Evolutionary conservation across 805 yeast species (phyloP).

Genomic region (Cephaloascus albidus): DNA sequence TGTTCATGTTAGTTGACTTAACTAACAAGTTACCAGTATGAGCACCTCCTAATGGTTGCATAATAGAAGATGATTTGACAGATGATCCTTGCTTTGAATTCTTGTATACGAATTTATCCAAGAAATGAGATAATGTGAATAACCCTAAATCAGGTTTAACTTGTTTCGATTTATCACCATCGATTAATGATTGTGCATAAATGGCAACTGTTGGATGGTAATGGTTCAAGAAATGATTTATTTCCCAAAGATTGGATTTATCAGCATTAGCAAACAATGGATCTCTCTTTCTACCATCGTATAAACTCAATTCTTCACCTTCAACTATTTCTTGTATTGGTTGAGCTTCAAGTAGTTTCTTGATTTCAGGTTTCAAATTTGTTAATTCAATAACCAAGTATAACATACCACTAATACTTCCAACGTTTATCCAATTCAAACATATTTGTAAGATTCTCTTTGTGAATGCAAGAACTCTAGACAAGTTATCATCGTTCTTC

Average conservation of each 20-base stretch:
- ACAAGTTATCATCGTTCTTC: slow-evolving; percentile 53
- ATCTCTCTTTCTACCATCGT: slow-evolving; percentile 86
- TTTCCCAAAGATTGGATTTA: slow-evolving; percentile 80
- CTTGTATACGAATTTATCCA: slow-evolving; percentile 92
- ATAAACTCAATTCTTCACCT: slow-evolving; percentile 16
- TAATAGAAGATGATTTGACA: slow-evolving; percentile 83
- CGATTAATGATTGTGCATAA: slow-evolving; percentile 61
- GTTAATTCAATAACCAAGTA: slow-evolving; percentile 63
- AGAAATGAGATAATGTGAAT: slow-evolving; percentile 79
- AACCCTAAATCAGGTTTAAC: slow-evolving; percentile 83
- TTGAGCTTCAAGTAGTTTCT: slow-evolving; percentile 40
- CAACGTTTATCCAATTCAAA: slow-evolving; percentile 78
- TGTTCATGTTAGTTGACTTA: slow-evolving; percentile 39
- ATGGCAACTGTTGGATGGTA: slow-evolving; percentile 88
- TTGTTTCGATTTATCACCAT: slow-evolving; percentile 25
- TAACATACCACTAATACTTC: slow-evolving; percentile 80
- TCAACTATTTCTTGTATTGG: slow-evolving; percentile 10
- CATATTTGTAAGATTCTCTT: slow-evolving; percentile 85
- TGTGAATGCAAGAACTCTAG: slow-evolving; percentile 79
- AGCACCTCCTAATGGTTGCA: slow-evolving; percentile 94
- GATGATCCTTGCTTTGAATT: slow-evolving; percentile 73
- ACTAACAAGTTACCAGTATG: slow-evolving; percentile 65
- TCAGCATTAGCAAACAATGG: slow-evolving; percentile 89
- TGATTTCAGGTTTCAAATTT: slow-evolving; percentile 54
- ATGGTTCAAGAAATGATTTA: slow-evolving; percentile 62